Evolutionary conservation across 1,139 yeast genomes (phyloP).

Genomic region (Eremothecium gossypii): DNA sequence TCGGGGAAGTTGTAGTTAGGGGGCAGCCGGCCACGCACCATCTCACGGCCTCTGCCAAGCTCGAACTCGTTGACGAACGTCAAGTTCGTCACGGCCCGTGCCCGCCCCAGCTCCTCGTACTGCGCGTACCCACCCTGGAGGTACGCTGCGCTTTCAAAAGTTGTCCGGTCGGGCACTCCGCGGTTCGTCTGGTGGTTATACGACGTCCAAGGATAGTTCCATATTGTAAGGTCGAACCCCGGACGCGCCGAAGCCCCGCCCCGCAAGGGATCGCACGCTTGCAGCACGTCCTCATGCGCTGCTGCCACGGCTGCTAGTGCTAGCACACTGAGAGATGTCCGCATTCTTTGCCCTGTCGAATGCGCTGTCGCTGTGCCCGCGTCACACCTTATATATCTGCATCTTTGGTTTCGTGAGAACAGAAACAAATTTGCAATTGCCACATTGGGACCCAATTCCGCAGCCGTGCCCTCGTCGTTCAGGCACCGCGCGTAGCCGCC

Average conservation of each 20-base stretch:
- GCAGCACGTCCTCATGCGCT: too few relatives aligned
- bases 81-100: constrained; percentile 11
- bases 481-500: background rate
- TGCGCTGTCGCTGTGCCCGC: too few relatives aligned
- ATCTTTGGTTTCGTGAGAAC: too few relatives aligned
- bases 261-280: too few relatives aligned
- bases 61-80: constrained; percentile 5
- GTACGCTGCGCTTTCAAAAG: constrained; percentile 8
- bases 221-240: constrained; percentile 5
- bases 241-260: background rate
- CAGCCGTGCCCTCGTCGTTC: background rate
- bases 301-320: too few relatives aligned
- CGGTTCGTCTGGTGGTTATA: constrained; percentile 1
- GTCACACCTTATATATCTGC: too few relatives aligned
- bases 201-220: constrained; percentile 5
- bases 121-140: constrained; percentile 13
- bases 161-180: constrained; percentile 1
- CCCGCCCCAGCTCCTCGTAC: constrained; percentile 5
- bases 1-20: constrained; percentile 10
- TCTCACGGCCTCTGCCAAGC: constrained; percentile 3
- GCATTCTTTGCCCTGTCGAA: too few relatives aligned
- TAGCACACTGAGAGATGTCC: too few relatives aligned
- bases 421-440: too few relatives aligned
- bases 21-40: constrained; percentile 5
- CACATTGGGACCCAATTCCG: background rate